A percentile compares a stretch with the other conserved stretches of the same genome.
Conservation (phyloP, 1,139 yeast species). For the Taphrina deformans region DNA sequence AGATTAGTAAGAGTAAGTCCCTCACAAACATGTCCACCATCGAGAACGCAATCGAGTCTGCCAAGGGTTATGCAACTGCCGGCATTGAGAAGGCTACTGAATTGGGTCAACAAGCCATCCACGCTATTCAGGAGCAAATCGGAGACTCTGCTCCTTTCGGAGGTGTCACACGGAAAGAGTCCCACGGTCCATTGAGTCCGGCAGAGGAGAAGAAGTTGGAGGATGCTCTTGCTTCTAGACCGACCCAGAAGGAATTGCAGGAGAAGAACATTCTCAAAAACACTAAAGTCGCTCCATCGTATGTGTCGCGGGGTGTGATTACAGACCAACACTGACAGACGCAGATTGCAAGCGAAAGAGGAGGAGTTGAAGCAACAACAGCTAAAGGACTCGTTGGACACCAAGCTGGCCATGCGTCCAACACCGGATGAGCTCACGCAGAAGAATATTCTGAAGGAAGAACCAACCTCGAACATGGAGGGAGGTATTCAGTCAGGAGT, state of each 20-base stretch:
- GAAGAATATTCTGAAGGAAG: slow-evolving; percentile 22
- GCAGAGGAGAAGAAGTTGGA: slow-evolving; percentile 26
- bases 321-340: neutral
- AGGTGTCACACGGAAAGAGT: slow-evolving; percentile 6
- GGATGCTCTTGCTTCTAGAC: slow-evolving; percentile 24
- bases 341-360: slow-evolving; percentile 24
- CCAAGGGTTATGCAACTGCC: slow-evolving; percentile 14
- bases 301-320: neutral
- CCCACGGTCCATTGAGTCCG: slow-evolving; percentile 18
- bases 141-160: slow-evolving; percentile 4
- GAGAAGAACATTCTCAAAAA: slow-evolving; percentile 30
- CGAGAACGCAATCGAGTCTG: slow-evolving; percentile 18
- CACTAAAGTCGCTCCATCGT: slow-evolving; percentile 27
- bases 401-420: slow-evolving; percentile 22
- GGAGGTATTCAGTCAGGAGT: slow-evolving; percentile 23
- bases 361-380: slow-evolving; percentile 29
- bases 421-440: slow-evolving; percentile 24
- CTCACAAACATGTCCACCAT: neutral
- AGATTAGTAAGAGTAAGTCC: no score
- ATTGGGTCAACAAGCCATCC: slow-evolving; percentile 16
- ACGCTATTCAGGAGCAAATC: slow-evolving; percentile 10
- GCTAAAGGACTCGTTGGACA: slow-evolving; percentile 27
- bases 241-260: slow-evolving; percentile 24
- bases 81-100: slow-evolving; percentile 15
- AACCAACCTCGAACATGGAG: slow-evolving; percentile 2